Base-by-base conservation (phyloP, 345 rosid species). In the Raphanus raphanistrum region DNA sequence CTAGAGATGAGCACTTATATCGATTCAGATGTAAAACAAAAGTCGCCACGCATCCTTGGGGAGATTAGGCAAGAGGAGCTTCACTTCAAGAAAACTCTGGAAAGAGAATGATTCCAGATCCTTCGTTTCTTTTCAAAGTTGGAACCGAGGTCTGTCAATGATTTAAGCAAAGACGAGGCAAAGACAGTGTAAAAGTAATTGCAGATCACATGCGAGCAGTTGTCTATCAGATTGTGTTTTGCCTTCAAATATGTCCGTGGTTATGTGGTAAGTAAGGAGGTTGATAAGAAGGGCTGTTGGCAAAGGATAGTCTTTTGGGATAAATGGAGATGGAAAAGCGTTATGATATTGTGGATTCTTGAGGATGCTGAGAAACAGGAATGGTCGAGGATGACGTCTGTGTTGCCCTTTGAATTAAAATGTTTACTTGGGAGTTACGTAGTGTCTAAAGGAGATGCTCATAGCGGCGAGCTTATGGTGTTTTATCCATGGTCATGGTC, bases 71-170 rank as follows among this genome's bases (percentile, higher is more conserved):
- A 90, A 82, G 98, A 94, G 85, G 98, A 94, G 57, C 87, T 86
- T 57, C 88, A 90, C 16, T 94, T 94, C 84, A 92, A 90, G 76
- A 96, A 88, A 83, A 92, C 98, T 72, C 71, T 92, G 72, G 98
- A 85, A 84, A 88, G 95, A 85, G 98, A 79, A 90, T 92, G 96
- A 80, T 94, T 79, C 97, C 96, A 2, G 96, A 92, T 84, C 93
- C 93, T 75, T 89, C 96, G 1, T 94, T 94, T 80, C 94, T 90
- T 16, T 94, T 92, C 77, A 94, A 94, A 88, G 86, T 94, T 84
- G 96, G 97, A 84, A 84, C 93, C 0, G 93, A 94, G 97, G 98
- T 94, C 33, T 31, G 33, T 31, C 33, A 31, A 31, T 31, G 33
- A 31, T 31, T 31, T 31, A 31, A 31, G 33, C 33, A 31, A 31